Evolutionary conservation across 225 moss, liverwort and hornwort species (phyloP).

Genomic region (Rhytidiadelphus loreus): DNA sequence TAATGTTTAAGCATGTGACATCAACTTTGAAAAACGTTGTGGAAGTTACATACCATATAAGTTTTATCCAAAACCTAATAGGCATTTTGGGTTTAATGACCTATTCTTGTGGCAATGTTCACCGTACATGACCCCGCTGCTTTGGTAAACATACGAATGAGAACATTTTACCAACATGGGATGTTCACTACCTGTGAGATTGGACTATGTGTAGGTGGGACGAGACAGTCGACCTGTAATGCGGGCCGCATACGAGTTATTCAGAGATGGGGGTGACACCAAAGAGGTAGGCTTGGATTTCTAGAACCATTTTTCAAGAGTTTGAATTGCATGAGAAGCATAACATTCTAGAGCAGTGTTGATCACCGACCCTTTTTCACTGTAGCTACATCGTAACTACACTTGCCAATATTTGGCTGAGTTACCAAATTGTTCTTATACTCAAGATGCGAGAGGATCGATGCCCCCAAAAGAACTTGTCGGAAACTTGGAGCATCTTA

Average conservation of each 20-base stretch:
- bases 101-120: neutral
- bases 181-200: neutral
- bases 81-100: neutral
- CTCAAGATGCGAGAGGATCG: neutral
- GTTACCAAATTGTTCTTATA: neutral
- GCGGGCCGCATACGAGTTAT: constrained; percentile 74
- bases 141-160: neutral
- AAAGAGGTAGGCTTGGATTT: constrained; percentile 26
- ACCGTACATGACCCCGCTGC: neutral
- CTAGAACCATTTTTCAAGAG: neutral
- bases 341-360: neutral
- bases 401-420: neutral
- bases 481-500: neutral
- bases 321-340: neutral
- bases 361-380: neutral
- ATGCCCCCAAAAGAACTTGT: neutral
- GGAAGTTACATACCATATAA: neutral
- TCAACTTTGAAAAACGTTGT: neutral
- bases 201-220: constrained; percentile 51
- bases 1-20: neutral
- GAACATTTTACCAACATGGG: neutral
- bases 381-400: neutral
- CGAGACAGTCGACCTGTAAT: constrained; percentile 77
- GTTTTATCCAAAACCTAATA: neutral
- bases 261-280: constrained; percentile 61